Evolutionary conservation across 768 basidiomycete genomes (phyloP).

Genomic region (Suillus lakei): DNA sequence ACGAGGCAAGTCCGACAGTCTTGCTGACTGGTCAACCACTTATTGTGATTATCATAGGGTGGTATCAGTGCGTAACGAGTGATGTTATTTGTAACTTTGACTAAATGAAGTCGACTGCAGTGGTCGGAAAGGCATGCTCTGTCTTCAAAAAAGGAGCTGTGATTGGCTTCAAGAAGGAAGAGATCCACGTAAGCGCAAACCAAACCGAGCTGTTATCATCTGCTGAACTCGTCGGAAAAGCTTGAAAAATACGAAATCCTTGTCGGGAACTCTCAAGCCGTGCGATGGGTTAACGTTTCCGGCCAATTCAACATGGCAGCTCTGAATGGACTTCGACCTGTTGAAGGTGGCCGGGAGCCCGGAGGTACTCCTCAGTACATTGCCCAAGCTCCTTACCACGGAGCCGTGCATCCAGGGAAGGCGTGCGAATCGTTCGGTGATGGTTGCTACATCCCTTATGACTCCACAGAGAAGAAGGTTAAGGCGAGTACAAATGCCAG

Average conservation of each 20-base stretch:
- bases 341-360: constrained; percentile 71
- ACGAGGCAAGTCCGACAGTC: constrained; percentile 48
- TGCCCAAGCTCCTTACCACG: constrained; percentile 58
- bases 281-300: constrained; percentile 59
- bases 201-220: background rate
- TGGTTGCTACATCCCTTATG: constrained; percentile 64
- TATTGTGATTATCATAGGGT: constrained; percentile 42
- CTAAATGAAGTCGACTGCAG: constrained; percentile 37
- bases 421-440: constrained; percentile 52
- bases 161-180: constrained; percentile 64
- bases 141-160: constrained; percentile 64
- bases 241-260: constrained; percentile 69
- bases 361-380: constrained; percentile 66
- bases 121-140: constrained; percentile 67
- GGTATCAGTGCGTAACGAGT: constrained; percentile 49
- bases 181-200: constrained; percentile 54
- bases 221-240: constrained; percentile 39
- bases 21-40: background rate
- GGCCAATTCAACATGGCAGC: constrained; percentile 49
- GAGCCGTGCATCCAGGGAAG: constrained; percentile 67
- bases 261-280: constrained; percentile 59
- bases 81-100: background rate
- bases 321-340: constrained; percentile 51
- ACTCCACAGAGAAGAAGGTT: constrained; percentile 53
- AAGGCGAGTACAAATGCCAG: constrained; percentile 39